These are phyloP conservation scores for Saururus chinensis DNA, from an alignment of 164 flowering plant genomes.

Conservation along the genomic window DNA sequence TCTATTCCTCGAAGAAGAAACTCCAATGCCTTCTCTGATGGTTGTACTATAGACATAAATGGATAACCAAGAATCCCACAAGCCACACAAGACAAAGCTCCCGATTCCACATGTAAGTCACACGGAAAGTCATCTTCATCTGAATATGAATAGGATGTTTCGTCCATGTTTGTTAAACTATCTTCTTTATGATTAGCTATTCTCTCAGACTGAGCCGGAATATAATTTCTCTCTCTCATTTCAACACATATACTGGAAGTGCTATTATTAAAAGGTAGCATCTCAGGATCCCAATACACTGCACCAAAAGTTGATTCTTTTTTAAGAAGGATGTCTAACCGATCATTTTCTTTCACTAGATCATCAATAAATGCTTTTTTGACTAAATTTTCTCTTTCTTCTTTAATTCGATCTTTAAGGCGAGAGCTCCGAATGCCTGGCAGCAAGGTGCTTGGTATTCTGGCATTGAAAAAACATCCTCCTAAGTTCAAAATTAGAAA, in stretches of 20 bases:
- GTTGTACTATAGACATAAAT: conserved; percentile 85
- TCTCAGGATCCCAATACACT: conserved; percentile 75
- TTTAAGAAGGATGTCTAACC: conserved; percentile 36
- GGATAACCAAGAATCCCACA: conserved; percentile 98
- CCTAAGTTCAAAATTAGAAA: conserved; percentile 16
- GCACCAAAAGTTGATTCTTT: conserved; percentile 34
- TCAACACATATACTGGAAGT: conserved; percentile 12
- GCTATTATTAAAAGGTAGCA: conserved; percentile 41
- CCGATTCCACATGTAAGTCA: conserved; percentile 86
- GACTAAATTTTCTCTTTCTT: conserved; percentile 73
- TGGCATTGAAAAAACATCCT: conserved; percentile 35
- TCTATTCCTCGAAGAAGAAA: conserved; percentile 19
- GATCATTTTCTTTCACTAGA: conserved; percentile 46
- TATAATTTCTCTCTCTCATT: neutral
- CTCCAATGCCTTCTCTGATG: conserved; percentile 43
- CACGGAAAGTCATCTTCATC: conserved; percentile 60
- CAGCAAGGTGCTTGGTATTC: conserved; percentile 78
- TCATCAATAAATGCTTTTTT: conserved; percentile 86
- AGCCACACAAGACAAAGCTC: conserved; percentile 86
- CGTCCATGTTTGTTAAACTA: neutral
- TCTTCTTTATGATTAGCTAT: neutral
- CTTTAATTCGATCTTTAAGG: conserved; percentile 73
- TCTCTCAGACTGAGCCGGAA: neutral
- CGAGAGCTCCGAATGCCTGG: conserved; percentile 91
- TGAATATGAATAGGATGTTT: conserved; percentile 18